Evolutionary conservation across 2,329 filamentous ascomycete species (phyloP), one percentile per base, ranked within the genome.

Genomic region (Ophiostoma perfectum): DNA sequence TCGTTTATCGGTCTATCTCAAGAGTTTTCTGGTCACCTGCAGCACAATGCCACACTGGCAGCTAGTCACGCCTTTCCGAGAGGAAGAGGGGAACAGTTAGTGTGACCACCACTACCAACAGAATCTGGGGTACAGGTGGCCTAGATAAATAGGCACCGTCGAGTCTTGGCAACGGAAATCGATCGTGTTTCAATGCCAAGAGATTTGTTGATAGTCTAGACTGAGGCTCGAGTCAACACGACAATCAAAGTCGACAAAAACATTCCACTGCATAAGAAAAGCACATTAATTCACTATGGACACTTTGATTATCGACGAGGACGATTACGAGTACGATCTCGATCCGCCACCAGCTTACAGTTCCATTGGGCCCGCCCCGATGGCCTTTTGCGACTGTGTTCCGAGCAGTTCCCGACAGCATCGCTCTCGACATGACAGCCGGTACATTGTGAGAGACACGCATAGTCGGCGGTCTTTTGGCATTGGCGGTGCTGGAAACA

Each of bases 161-260:
- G 49, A 27, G 49, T 55, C 49, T 55, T 55, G 49, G 49, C 49
- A 55, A 55, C 49, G 49, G 49, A 55, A 55, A 55, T 55, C 49
- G 18, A 55, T 55, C 49, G 12, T 55, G 49, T 55, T 55, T 55
- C 49, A 55, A 27, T 11, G 49, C 49, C 49, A 55, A 55, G 49
- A 55, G 18, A 55, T 27, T 55, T 18, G 18, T 3, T n/a, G 49
- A 27, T 27, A 27, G 27, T 55, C 49, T 55, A 55, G 49, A 55
- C 49, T 55, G 27, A 27, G 27, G 27, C 1, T 27, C 27, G 27
- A 27, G 27, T 27, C 27, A 27, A 27, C 27, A 27, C 1, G 27
- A 27, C 27, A 27, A 27, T 27, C 27, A 27, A 27, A 27, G 27
- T 27, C 27, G 27, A 27, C 27, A 27, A 27, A 27, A 27, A 27